Conservation (phyloP, 805 yeast species). For the Pichia phayaonensis region DNA sequence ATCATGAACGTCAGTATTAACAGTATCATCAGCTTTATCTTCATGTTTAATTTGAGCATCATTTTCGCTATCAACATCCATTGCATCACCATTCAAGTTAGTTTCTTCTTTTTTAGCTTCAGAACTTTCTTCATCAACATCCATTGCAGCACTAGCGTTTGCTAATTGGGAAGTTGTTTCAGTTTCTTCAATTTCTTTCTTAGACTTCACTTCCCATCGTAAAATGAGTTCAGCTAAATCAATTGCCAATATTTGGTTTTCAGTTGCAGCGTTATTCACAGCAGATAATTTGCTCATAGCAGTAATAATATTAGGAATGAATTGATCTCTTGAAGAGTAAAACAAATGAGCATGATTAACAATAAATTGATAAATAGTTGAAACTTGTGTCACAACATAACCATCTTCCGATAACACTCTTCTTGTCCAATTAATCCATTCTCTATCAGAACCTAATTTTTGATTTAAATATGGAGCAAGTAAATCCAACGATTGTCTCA, state of each 20-base stretch:
- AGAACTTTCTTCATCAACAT: slow-evolving; percentile 1
- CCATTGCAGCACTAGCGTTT: background rate
- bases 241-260: slow-evolving; percentile 78
- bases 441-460: slow-evolving; percentile 51
- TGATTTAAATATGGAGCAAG: slow-evolving; percentile 81
- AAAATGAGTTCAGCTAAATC: slow-evolving; percentile 82
- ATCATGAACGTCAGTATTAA: too few relatives aligned
- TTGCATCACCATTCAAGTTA: slow-evolving; percentile 9
- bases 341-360: slow-evolving; percentile 80
- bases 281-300: slow-evolving; percentile 89
- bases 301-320: slow-evolving; percentile 78
- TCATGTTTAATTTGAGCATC: background rate
- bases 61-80: slow-evolving; percentile 16
- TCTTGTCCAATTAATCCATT: slow-evolving; percentile 94
- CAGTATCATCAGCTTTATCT: slow-evolving; percentile 5
- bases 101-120: background rate
- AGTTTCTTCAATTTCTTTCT: background rate
- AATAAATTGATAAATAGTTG: slow-evolving; percentile 82
- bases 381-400: slow-evolving; percentile 74
- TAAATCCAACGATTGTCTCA: slow-evolving; percentile 78
- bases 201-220: slow-evolving; percentile 66
- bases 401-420: slow-evolving; percentile 88
- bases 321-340: slow-evolving; percentile 80
- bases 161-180: background rate
- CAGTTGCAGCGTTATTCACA: slow-evolving; percentile 66